Evolutionary conservation across 495 filamentous ascomycete species (phyloP), one percentile per base, ranked within the genome.

Genomic region (Penicillium dipodomyicola): DNA sequence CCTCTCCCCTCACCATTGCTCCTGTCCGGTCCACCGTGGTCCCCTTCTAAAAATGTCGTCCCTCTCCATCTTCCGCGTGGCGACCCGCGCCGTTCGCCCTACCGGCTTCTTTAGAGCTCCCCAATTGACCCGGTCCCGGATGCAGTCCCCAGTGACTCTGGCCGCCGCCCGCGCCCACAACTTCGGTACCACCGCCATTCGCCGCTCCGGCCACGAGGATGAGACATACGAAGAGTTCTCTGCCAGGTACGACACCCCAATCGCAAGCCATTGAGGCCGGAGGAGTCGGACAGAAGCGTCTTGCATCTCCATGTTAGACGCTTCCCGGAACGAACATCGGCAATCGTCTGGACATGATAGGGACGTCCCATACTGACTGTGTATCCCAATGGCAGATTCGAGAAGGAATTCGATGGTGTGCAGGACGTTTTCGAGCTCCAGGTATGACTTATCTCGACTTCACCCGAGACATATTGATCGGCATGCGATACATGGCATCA

Each of bases 381-480:
- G 19, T 42, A 42, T 57, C 64, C 48, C 50, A 69, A 72, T 67
- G 54, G 53, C 68, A 99, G 94, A 78, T 99, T 96, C 72, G 94
- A 97, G 84, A 96, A 96, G 82, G 94, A 99, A 78, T 99, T 99
- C 75, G 92, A 99, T 42, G 74, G 76, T 70, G 94, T 99, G 50
- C 89, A 97, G 77, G 94, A 99, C 80, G 94, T 97, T 64, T 99
- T 99, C 78, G 94, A 99, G 84, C 89, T 99, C 67, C 94, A 97
- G 91, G 92, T 96, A 87, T 71, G 84, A 57, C 27, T 22, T 22
- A 48, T 43, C 40, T 54, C 49, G 35, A 33, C 19, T 43, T 30
- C 23, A 35, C 30, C 32, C 41, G 49, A 33, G n/a, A 20, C 39
- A 51, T 51, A 42, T 33, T 12, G 48, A 52, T 52, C 48, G 39